These are phyloP conservation scores for Populus davidiana DNA, from an alignment of 345 rosid species.

Conservation along the genomic window DNA sequence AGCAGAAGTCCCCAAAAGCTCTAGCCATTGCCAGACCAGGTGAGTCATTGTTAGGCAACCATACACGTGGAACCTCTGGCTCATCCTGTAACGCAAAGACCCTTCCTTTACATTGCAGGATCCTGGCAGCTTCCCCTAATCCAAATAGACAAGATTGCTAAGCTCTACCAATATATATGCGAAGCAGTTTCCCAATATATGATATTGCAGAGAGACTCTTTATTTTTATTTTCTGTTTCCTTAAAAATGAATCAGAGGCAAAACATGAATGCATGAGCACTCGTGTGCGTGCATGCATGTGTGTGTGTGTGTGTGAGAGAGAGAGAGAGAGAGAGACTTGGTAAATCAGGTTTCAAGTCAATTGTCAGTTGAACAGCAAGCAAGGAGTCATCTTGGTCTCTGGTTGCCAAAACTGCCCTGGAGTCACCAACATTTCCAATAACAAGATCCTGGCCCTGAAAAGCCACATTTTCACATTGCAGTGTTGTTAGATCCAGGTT, in stretches of 20 bases:
- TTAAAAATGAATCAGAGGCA: neutral
- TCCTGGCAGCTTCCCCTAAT: constrained; percentile 90
- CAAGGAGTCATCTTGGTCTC: constrained; percentile 61
- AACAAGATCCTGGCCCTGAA: constrained; percentile 74
- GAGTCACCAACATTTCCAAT: constrained; percentile 92
- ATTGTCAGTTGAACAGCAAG: constrained; percentile 72
- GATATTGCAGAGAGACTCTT: neutral
- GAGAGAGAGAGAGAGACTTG: constrained; percentile 41
- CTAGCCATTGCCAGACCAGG: constrained; percentile 99
- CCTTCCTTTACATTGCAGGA: constrained; percentile 88
- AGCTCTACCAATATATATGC: neutral
- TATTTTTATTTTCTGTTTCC: neutral
- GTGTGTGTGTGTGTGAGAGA: neutral
- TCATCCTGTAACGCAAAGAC: constrained; percentile 96
- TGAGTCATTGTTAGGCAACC: constrained; percentile 93
- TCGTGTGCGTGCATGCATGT: neutral
- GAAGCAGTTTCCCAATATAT: constrained; percentile 6
- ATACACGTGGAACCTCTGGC: constrained; percentile 97
- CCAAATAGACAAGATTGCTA: constrained; percentile 1
- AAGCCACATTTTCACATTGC: constrained; percentile 18
- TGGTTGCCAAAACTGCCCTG: constrained; percentile 83
- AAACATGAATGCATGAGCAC: neutral
- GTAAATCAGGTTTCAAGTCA: constrained; percentile 96
- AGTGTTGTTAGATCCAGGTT: neutral
- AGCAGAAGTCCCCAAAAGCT: constrained; percentile 98